Conservation (phyloP, 164 flowering plant genomes). For the Macadamia tetraphylla region DNA sequence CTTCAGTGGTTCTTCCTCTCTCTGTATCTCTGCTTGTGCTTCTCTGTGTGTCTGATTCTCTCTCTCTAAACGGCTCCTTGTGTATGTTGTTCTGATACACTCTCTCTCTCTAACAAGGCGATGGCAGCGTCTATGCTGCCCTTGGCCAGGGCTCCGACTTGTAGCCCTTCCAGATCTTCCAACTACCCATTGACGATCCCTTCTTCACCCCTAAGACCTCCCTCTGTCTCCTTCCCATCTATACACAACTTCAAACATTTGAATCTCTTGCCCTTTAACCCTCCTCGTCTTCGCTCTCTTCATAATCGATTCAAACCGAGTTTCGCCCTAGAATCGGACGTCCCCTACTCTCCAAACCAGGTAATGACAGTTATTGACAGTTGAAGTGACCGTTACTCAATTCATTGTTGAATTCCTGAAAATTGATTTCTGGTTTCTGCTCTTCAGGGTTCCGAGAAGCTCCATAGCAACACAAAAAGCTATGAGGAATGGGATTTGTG, state of each 20-base stretch:
- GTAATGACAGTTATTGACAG: background rate
- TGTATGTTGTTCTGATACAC: background rate
- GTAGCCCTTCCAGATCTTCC: background rate
- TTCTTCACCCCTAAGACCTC: background rate
- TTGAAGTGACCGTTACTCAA: background rate
- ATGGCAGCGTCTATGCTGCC: background rate
- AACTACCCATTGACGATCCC: background rate
- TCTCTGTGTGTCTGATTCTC: background rate
- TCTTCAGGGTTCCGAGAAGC: background rate
- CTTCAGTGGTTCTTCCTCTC: no score
- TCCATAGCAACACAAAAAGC: background rate
- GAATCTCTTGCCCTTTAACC: background rate
- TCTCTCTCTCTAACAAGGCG: background rate
- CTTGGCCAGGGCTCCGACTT: no score
- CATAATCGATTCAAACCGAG: background rate
- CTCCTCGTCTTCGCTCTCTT: background rate
- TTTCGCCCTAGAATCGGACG: background rate
- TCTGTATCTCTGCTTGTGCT: no score
- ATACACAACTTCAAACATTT: background rate
- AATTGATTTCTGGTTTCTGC: background rate
- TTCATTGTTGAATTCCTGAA: no score
- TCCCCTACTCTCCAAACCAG: background rate
- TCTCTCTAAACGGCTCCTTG: background rate
- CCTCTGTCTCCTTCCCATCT: background rate
- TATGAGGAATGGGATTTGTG: slow-evolving; percentile 64